phyloP scores from a whole-genome alignment of 116 monocot species.

The Papilionanthe hybrid region DNA sequence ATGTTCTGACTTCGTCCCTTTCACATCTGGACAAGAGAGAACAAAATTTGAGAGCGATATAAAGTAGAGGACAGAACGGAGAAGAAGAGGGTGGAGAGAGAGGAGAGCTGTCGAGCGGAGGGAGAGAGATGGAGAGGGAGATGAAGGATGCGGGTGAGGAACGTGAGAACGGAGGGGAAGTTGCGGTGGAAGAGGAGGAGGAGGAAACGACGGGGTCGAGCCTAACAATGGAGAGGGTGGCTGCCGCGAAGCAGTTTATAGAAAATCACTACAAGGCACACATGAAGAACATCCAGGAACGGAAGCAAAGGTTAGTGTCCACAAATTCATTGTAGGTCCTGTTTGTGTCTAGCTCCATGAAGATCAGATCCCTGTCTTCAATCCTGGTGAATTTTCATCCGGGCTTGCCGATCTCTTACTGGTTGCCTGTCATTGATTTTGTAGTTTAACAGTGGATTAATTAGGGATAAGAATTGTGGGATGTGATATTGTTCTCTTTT shows the following conservation, averaged over 20 bases:
- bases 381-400: neutral
- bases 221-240: constrained; percentile 60
- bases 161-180: constrained; percentile 14
- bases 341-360: neutral
- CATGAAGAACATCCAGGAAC: constrained; percentile 66
- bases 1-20: constrained; percentile 11
- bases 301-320: constrained; percentile 46
- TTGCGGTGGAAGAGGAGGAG: constrained; percentile 12
- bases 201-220: constrained; percentile 48
- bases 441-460: no score
- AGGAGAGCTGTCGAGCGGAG: neutral
- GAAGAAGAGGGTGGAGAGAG: neutral
- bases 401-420: neutral
- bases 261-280: constrained; percentile 69
- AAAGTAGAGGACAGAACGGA: neutral
- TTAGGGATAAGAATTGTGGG: neutral
- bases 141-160: constrained; percentile 13
- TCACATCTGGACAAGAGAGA: neutral
- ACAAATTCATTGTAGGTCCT: neutral
- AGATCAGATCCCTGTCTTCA: constrained; percentile 1
- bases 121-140: constrained; percentile 16
- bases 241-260: constrained; percentile 64
- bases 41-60: neutral
- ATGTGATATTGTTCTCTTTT: neutral
- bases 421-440: no score